Evolutionary conservation across 805 yeast genomes (phyloP).

Genomic region (Cyberlindnera veronae): DNA sequence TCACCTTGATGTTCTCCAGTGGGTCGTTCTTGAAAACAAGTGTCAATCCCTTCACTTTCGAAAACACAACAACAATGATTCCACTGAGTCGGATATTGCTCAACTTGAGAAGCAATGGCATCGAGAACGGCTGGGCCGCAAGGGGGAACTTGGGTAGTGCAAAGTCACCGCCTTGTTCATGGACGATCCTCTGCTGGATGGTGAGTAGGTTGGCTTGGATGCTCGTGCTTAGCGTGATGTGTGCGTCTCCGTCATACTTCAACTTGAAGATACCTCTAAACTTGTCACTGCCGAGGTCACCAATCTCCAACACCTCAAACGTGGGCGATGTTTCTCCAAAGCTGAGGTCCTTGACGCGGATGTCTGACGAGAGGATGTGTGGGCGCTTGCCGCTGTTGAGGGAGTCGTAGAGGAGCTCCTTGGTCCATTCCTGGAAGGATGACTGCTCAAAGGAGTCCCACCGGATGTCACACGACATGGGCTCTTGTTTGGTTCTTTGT

Average conservation of each 20-base stretch:
- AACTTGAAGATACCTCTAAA: constrained; percentile 81
- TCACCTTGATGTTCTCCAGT: constrained; percentile 73
- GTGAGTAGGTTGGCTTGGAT: constrained; percentile 83
- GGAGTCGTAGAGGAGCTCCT: constrained; percentile 64
- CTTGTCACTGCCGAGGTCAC: constrained; percentile 71
- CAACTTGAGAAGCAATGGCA: constrained; percentile 74
- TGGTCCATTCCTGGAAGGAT: constrained; percentile 57
- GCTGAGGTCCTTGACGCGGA: constrained; percentile 62
- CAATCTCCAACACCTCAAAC: constrained; percentile 77
- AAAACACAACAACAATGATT: constrained; percentile 80
- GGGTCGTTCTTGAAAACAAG: constrained; percentile 89
- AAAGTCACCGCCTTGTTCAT: constrained; percentile 40
- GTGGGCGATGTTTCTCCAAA: constrained; percentile 74
- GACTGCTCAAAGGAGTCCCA: constrained; percentile 74
- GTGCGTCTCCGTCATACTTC: constrained; percentile 72
- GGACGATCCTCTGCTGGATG: constrained; percentile 42
- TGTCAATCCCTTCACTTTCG: constrained; percentile 78
- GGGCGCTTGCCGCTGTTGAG: constrained; percentile 72
- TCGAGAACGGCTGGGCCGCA: constrained; percentile 64
- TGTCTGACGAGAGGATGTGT: constrained; percentile 63
- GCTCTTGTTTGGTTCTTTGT: neutral
- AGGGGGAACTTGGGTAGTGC: constrained; percentile 64
- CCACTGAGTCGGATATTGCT: constrained; percentile 72
- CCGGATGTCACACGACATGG: constrained; percentile 74
- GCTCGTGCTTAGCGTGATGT: constrained; percentile 68